Evolutionary conservation across 495 filamentous ascomycete genomes (phyloP), one percentile per base, ranked within the genome.

Genomic region (Glonium stellatum): DNA sequence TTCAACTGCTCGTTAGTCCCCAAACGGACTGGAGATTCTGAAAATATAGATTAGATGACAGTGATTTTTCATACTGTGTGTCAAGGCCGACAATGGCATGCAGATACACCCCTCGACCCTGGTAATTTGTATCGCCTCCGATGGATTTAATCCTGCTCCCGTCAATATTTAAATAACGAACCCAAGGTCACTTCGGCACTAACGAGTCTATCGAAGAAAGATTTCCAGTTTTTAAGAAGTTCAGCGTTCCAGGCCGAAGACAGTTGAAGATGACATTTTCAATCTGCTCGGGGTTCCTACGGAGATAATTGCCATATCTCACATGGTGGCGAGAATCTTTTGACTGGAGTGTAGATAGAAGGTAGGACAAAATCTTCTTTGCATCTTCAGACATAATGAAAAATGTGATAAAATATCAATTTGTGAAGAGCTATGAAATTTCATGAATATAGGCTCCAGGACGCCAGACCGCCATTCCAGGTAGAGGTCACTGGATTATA

Each of bases 41-140:
- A 31, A 22, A 41, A 11, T 22, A 18, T 1, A 37, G 19, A 11
- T 10, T 4, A 41, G 25, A 55, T 5, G 18, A 55, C 31, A 6
- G 25, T 11, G 39, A 21, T 21, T 35, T 42, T 42, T 31, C 27
- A 6, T 31, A 55, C 53, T 15, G 36, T 27, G 37, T 60, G 36
- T 64, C 62, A n/a, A 60, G 25, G 5, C 62, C 62, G 4, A 56
- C 13, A 13, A 64, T 37, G 21, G 25, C 57, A 51, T 56, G 27
- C 11, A 64, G 10, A 36, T 64, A 64, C 10, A 64, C 35, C 6
- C 25, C 62, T 15, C 57, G 36, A 15, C 52, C 57, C 22, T 55
- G 27, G 27, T 31, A 31, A 31, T 31, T 59, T 8, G 60, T 22
- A 51, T 55, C 62, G 5, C 57, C 62, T 9, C 56, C 61, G n/a